Base-by-base conservation (phyloP, 2,329 filamentous ascomycete species). In the Akanthomyces dipterigenus region DNA sequence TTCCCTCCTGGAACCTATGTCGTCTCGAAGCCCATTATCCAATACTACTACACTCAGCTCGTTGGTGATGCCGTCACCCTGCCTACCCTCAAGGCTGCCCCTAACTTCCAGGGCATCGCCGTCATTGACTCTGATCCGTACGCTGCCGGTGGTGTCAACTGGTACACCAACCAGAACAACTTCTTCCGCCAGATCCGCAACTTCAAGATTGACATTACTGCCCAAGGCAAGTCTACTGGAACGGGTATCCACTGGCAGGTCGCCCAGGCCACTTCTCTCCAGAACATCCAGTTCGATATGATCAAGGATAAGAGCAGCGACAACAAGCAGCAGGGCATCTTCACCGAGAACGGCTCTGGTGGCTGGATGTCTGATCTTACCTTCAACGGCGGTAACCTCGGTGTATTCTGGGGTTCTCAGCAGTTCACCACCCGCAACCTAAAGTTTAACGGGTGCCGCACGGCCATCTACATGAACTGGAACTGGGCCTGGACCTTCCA, bases 31-130 rank as follows among this genome's bases (percentile, higher is more conserved):
- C 90, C 93, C 24, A 85, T 98, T 66, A 76, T 92, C 56, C 88
- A 92, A 72, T 88, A 88, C 75, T 98, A 98, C 81, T 96, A 96
- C 79, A 96, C 93, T 11, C 92, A 97, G 73, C 85, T 98, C 64
- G 81, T 97, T 40, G 93, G 93, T 62, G 92, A 98, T 77, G 86
- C 88, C 54, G 71, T 84, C 68, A 79, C 83, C 64, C 75, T 88
- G 16, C 92, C 93, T 0, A 88, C 87, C 0, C 80, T 97, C 73
- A 91, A 93, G 78, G 88, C 89, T 3, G 74, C 85, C 1, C 72
- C 87, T 48, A 78, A 80, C 68, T 99, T 98, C 70, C 66, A 79
- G 2, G 95, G 93, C 51, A 96, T 97, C 78, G 93, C 89, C 48
- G 83, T 98, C 58, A 89, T 99, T 66, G 93, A 97, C 71, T 82